Percentiles rank a stretch among this genome's conserved stretches.
Conservation (phyloP, 2,329 filamentous ascomycete species). For the Coniochaeta prunicola region DNA sequence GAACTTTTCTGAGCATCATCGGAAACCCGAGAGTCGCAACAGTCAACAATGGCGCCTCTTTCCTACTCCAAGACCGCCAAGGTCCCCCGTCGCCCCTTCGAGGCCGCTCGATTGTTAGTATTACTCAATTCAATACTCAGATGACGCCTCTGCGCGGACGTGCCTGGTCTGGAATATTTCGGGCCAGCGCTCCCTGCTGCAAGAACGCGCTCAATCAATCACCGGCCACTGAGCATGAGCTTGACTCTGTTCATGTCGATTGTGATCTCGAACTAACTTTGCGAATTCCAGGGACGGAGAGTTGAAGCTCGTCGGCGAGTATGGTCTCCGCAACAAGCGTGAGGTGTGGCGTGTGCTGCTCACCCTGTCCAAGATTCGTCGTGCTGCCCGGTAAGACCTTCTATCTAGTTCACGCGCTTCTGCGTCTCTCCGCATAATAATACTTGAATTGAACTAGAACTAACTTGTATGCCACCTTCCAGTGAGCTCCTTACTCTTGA, state of each 20-base stretch:
- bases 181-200: not conserved
- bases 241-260: constrained; percentile 95
- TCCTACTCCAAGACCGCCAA: constrained; percentile 99
- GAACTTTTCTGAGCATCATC: constrained; percentile 2
- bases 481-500: constrained; percentile 99
- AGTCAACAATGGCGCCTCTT: constrained; percentile 39
- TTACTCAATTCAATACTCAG: constrained; percentile 9
- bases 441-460: constrained; percentile 4
- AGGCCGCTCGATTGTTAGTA: constrained; percentile 99
- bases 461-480: constrained; percentile 9
- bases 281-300: constrained; percentile 78
- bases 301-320: constrained; percentile 99
- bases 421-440: not conserved
- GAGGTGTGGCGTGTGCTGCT: constrained; percentile 99
- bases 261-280: constrained; percentile 66
- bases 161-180: not conserved
- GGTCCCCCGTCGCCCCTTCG: constrained; percentile 91
- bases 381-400: constrained; percentile 87
- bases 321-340: constrained; percentile 99
- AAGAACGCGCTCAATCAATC: constrained; percentile 20
- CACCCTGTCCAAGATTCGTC: constrained; percentile 99
- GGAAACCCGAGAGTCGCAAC: constrained; percentile 9
- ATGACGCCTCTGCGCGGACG: constrained; percentile 67
- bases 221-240: constrained; percentile 97
- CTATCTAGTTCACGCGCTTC: not conserved